Evolutionary conservation across 2,329 filamentous ascomycete genomes (phyloP), one percentile per base, ranked within the genome.

Genomic region (Verticillium nonalfalfae): DNA sequence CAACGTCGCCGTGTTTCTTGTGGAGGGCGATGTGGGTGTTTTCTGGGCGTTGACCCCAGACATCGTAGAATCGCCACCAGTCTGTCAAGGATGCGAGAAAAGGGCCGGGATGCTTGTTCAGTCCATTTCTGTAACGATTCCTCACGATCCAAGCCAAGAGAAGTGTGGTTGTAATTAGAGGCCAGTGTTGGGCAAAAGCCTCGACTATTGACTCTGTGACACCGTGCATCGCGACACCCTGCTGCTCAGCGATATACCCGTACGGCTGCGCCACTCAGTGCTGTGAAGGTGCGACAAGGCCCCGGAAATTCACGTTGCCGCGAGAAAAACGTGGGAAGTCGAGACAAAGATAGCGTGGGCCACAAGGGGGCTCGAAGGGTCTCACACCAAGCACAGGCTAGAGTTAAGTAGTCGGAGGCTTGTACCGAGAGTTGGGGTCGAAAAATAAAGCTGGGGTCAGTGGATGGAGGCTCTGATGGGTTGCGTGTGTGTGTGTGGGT

Each of bases 1-100:
- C 89, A 2, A 94, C 79, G 69, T 90, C 85, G 56, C 91, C 91
- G 75, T 91, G 81, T 67, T 90, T 81, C 14, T 81, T 80, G 71
- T 95, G 91, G 0, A 95, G 78, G 9, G 75, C 79, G 55, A 88
- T 81, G 63, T 90, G 87, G 0, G 88, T 91, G 64, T 84, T 74
- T 62, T 95, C 88, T 3, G 90, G 84, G 45, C 84, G 79, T 58
- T 85, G 81, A 9, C 81, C 79, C 61, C 81, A 86, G 1, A 90
- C 89, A 67, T 92, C 88, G 68, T 82, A 81, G 64, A 92, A 85
- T 21, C 90, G 81, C 90, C 90, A 94, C 81, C 85, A 87, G 69
- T 94, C 85, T 1, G 72, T 74, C 31, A 84, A 71, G 2, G 81
- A 87, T 21, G 90, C 91, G 52, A 91, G 69, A 61, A 87, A 79